phyloP scores from a whole-genome alignment of 805 yeast genomes.

The Sugiyamaella smithiae region DNA sequence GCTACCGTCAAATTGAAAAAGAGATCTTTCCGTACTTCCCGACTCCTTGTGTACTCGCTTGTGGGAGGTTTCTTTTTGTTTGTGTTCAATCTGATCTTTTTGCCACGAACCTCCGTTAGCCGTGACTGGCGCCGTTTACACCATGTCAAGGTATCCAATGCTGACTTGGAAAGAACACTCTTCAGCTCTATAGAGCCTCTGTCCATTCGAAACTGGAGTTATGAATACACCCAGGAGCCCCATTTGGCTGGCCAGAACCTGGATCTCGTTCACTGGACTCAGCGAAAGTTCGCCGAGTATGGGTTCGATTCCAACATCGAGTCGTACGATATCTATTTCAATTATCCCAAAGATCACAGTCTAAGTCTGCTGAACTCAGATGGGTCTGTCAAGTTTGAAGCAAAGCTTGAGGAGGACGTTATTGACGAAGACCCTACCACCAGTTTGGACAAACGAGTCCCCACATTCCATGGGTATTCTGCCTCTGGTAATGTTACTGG shows the following conservation, averaged over 20 bases:
- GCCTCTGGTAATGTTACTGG: slow-evolving; percentile 75
- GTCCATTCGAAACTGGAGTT: slow-evolving; percentile 49
- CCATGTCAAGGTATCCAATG: slow-evolving; percentile 58
- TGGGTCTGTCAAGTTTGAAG: slow-evolving; percentile 43
- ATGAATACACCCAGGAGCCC: slow-evolving; percentile 49
- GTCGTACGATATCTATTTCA: slow-evolving; percentile 58
- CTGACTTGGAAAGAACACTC: slow-evolving; percentile 66
- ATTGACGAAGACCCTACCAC: slow-evolving; percentile 54
- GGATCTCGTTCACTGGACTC: slow-evolving; percentile 53
- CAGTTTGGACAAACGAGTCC: slow-evolving; percentile 47
- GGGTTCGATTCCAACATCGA: slow-evolving; percentile 57
- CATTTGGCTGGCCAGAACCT: slow-evolving; percentile 51
- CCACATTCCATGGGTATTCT: slow-evolving; percentile 74
- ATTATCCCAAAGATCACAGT: slow-evolving; percentile 57
- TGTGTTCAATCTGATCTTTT: slow-evolving; percentile 63
- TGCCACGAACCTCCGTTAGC: slow-evolving; percentile 80
- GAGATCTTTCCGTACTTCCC: slow-evolving; percentile 7
- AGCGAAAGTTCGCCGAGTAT: slow-evolving; percentile 53
- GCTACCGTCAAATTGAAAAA: slow-evolving; percentile 6
- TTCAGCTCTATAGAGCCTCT: slow-evolving; percentile 41
- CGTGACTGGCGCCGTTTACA: slow-evolving; percentile 78
- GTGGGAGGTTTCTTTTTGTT: slow-evolving; percentile 52
- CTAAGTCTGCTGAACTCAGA: slow-evolving; percentile 42
- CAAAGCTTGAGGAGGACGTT: slow-evolving; percentile 52
- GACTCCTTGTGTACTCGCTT: slow-evolving; percentile 16